phyloP scores from a whole-genome alignment of 2,329 filamentous ascomycete species.

The Lachnellula subtilissima region DNA sequence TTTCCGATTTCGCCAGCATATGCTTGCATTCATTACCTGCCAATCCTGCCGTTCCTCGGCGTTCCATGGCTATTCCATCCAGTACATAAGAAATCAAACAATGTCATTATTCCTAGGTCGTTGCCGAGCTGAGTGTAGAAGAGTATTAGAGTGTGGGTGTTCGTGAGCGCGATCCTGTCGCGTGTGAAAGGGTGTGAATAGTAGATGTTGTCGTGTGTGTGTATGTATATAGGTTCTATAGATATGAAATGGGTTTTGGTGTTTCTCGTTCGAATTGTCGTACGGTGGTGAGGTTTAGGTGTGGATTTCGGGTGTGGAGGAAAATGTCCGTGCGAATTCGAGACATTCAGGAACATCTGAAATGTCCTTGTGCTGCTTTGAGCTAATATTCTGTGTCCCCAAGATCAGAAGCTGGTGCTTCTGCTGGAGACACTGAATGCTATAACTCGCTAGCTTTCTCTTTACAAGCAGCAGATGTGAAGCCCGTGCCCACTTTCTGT shows the following conservation, averaged over 20 bases:
- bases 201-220: conserved; percentile 7
- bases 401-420: conserved; percentile 31
- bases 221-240: not conserved
- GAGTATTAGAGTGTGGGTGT: not conserved
- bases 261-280: conserved; percentile 11
- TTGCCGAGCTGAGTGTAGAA: conserved; percentile 3
- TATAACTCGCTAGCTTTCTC: conserved; percentile 45
- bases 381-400: conserved; percentile 32
- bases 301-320: conserved; percentile 15
- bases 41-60: conserved; percentile 2
- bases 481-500: conserved; percentile 84
- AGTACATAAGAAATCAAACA: conserved; percentile 11
- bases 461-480: conserved; percentile 80
- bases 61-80: conserved; percentile 13
- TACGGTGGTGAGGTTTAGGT: conserved; percentile 4
- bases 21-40: conserved; percentile 1
- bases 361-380: conserved; percentile 15
- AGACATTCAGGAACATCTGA: conserved; percentile 14
- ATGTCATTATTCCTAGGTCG: conserved; percentile 2
- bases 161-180: conserved; percentile 21
- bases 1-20: conserved; percentile 12
- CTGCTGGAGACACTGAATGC: conserved; percentile 33
- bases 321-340: conserved; percentile 16
- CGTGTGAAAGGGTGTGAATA: conserved; percentile 11
- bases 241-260: conserved; percentile 10